Percentiles rank a stretch among this genome's conserved stretches.
Conservation (phyloP, 441 rosid species). For the Adansonia madagascariensis region DNA sequence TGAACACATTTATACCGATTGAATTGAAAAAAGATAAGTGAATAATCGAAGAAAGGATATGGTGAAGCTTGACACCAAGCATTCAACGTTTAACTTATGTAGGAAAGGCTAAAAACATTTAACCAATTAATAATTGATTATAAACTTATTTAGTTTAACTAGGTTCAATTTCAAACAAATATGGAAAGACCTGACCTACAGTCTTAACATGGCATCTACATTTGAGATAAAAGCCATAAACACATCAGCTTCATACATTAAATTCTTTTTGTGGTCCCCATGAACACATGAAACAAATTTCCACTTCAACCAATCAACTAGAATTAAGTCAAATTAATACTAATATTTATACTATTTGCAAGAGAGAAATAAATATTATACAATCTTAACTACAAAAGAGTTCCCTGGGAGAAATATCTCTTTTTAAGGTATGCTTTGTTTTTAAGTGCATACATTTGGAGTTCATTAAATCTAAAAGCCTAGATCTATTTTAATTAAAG, state of each 20-base stretch:
- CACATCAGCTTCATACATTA: background rate
- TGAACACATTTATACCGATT: too few species aligned
- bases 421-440: too few species aligned
- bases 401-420: background rate
- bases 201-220: background rate
- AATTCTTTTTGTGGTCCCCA: background rate
- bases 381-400: background rate
- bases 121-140: background rate
- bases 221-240: background rate
- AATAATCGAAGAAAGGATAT: slow-evolving; percentile 25
- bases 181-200: background rate
- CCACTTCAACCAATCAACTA: background rate
- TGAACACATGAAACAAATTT: background rate
- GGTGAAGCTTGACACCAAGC: slow-evolving; percentile 29
- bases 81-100: background rate
- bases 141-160: background rate
- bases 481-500: background rate
- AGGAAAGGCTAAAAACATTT: too few species aligned
- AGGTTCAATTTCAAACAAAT: background rate
- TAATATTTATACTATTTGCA: background rate
- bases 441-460: background rate
- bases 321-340: background rate
- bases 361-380: background rate
- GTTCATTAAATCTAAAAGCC: background rate
- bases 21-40: slow-evolving; percentile 24